Base-by-base conservation (phyloP, 306 rosid genomes). In the Cicer cuneatum region DNA sequence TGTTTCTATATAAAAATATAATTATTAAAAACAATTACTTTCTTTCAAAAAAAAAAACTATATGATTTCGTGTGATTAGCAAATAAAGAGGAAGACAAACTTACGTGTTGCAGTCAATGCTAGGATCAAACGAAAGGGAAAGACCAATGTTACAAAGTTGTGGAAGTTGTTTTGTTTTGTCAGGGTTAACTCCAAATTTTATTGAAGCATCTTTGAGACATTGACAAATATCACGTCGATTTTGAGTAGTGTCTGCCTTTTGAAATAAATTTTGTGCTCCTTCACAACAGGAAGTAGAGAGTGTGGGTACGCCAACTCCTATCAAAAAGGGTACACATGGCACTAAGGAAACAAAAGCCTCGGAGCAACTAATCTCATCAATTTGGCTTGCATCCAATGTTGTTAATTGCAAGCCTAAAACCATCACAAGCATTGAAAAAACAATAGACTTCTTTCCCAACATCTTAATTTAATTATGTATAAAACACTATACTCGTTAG, bases 391-490 rank as follows among this genome's bases (percentile, higher is more conserved):
- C 49, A 8, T 45, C 10, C 2, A 13, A 6, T 54, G 37, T 54
- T 54, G n/a, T 15, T 16, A 63, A 12, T 10, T 11, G 9, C 46
- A 61, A 2, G 12, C 12, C 6, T 13, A 38, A 35, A n/a, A 10
- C 13, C 11, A 35, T 16, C 2, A 15, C 29, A n/a, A 18, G 4
- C 8, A 39, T 6, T 2, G 8, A 42, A 15, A 40, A 3, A 39
- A 35, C 10, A 8, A 63, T 9, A 11, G 0, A 5, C 3, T 16
- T 63, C 7, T 63, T 63, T 8, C 8, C 69, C 29, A 5, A 5
- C 33, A 39, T 63, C n/a, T 38, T 62, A 8, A 10, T 10, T 15
- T 40, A 7, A 78, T 73, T 85, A 75, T 78, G 80, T 48, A 18
- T n/a, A n/a, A n/a, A n/a, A n/a, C 13, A 49, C 6, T 19, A 1